Evolutionary conservation across 768 basidiomycete species (phyloP), one percentile per base, ranked within the genome.

Genomic region (Hericium erinaceus): DNA sequence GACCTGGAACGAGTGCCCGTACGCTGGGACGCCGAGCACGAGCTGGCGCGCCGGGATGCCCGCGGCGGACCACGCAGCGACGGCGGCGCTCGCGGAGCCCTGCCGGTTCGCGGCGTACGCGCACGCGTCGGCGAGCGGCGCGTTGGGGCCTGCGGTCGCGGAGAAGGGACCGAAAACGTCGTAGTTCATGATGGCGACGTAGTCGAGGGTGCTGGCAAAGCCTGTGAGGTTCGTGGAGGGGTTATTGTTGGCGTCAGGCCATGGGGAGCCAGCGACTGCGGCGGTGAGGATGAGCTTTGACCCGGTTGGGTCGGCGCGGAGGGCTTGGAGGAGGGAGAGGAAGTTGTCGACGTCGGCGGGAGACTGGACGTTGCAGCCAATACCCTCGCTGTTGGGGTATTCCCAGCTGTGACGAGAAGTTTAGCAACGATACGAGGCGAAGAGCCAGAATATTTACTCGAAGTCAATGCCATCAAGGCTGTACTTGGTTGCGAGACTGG

Each of bases 61-160:
- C 40, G 92, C 92, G 0, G 65, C 62, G 0, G 76, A 80, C 95
- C 94, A 97, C 2, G 81, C 79, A 9, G 74, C 67, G 48, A 98
- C 78, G 4, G 89, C 84, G 7, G 84, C 83, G 22, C 77, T 75
- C 10, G 89, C 94, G 52, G 92, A 95, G 4, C 92, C 92, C 44
- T 74, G 71, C 57, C 83, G 85, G 57, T 82, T 72, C 9, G 69
- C 69, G 1, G 76, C 63, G 40, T 83, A 70, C 0, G 83, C 81
- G 68, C 95, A 97, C 0, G 79, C 75, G 70, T 95, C 86, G 58
- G 84, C 75, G 39, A 97, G 75, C 5, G 95, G 93, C 2, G 94
- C 84, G 69, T 91, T 92, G 13, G 95, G 83, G 1, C 92, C 92
- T 52, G 83, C 69, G 60, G 73, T 68, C 57, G 41, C 51, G 38